Evolutionary conservation across 2,329 filamentous ascomycete species (phyloP), one percentile per base, ranked within the genome.

Genomic region (Penicillium sp.): DNA sequence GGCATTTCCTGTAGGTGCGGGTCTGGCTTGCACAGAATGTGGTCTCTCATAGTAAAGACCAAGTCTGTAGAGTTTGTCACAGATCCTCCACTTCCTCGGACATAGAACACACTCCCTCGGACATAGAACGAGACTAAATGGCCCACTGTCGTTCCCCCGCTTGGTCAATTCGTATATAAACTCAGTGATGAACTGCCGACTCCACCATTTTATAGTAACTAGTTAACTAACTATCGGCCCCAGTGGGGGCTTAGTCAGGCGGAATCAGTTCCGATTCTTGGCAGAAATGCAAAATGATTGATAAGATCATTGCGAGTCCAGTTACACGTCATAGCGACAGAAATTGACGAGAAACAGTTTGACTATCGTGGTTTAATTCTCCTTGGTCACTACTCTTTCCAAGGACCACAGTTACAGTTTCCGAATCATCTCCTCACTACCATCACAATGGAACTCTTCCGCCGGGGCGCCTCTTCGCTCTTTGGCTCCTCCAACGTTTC

Each of bases 361-460:
- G 30, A 35, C 12, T 10, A 22, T 22, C 10, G 17, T 22, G 12
- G 44, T 13, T 3, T 9, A 13, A 12, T 38, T 35, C 19, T 8
- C n/a, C n/a, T 53, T 53, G 15, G 19, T 53, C 22, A 33, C 4
- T 47, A 15, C 19, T 37, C 19, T 38, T 24, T n/a, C 12, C 17
- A 19, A 12, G 6, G 12, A 13, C 30, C 4, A 26, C 30, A 10
- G 51, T n/a, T 24, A n/a, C 10, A 19, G 38, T 22, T 12, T 33
- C 40, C n/a, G 5, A 8, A 24, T 12, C 15, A 22, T 33, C n/a
- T 22, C 5, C 38, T 56, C 19, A 30, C 53, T 35, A n/a, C 15
- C 28, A 19, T 42, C 56, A 69, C 51, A 17, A 79, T 79, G 76
- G 72, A 78, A 37, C 65, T 79, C 56, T 69, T 79, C 58, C 74